Percentiles rank a stretch among this genome's conserved stretches.
phyloP scores from a whole-genome alignment of 768 basidiomycete genomes.

The Mycena venus region DNA sequence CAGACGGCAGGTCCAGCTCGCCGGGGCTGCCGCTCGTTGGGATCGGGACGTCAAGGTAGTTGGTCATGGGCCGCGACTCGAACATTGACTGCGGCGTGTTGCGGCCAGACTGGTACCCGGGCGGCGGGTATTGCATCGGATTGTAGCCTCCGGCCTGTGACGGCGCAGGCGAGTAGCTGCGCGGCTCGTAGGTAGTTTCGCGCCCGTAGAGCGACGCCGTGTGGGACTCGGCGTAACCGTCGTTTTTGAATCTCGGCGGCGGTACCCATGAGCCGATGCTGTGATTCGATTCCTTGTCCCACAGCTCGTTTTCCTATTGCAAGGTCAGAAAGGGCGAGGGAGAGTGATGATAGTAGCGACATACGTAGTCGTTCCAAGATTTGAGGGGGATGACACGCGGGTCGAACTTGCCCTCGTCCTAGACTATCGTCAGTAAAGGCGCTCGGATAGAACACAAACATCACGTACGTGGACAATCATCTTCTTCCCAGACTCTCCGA shows the following conservation, averaged over 20 bases:
- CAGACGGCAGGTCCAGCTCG: slow-evolving; percentile 58
- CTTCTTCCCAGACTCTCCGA: slow-evolving; percentile 97
- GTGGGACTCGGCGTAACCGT: slow-evolving; percentile 82
- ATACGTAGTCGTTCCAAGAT: slow-evolving; percentile 95
- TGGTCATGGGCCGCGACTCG: slow-evolving; percentile 77
- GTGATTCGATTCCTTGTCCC: slow-evolving; percentile 98
- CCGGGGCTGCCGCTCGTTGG: slow-evolving; percentile 68
- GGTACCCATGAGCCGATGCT: slow-evolving; percentile 95
- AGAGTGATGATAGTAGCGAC: slow-evolving; percentile 39
- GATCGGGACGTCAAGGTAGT: slow-evolving; percentile 82
- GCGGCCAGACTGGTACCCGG: slow-evolving; percentile 83
- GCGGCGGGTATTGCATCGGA: slow-evolving; percentile 56
- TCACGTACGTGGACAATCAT: slow-evolving; percentile 90
- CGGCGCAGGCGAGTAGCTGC: slow-evolving; percentile 79
- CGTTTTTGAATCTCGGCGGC: slow-evolving; percentile 76
- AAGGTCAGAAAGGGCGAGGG: neutral
- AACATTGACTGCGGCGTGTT: slow-evolving; percentile 75
- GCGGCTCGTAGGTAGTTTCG: slow-evolving; percentile 88
- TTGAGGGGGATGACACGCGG: slow-evolving; percentile 93
- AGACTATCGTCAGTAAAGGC: slow-evolving; percentile 15
- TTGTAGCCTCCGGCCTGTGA: slow-evolving; percentile 70
- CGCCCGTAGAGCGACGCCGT: slow-evolving; percentile 89
- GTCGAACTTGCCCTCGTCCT: slow-evolving; percentile 99
- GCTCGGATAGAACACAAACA: neutral
- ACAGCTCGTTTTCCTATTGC: slow-evolving; percentile 94